These are phyloP conservation scores for Lodderomyces elongisporus DNA, from an alignment of 1,139 yeast species.

Conservation along the genomic window DNA sequence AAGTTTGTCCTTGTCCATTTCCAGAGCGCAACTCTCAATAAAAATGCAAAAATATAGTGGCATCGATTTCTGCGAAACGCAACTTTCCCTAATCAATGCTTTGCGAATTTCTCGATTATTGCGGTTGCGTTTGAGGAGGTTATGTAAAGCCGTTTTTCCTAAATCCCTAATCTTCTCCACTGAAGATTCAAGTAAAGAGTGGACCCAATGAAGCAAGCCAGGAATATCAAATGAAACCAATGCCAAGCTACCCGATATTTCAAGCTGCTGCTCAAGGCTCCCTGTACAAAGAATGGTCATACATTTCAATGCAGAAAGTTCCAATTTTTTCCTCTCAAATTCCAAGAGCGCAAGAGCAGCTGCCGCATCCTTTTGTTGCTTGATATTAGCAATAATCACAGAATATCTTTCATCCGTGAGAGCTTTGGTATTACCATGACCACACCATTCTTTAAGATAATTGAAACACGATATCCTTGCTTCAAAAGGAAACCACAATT, in stretches of 20 bases:
- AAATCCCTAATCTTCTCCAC: slow-evolving; percentile 56
- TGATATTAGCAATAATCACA: slow-evolving; percentile 49
- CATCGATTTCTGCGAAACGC: slow-evolving; percentile 52
- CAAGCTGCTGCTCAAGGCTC: slow-evolving; percentile 48
- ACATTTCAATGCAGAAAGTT: slow-evolving; percentile 68
- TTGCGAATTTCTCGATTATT: slow-evolving; percentile 52
- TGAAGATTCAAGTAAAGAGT: slow-evolving; percentile 56
- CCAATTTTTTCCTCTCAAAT: slow-evolving; percentile 69
- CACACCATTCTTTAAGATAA: slow-evolving; percentile 91
- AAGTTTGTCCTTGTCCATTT: slow-evolving; percentile 28
- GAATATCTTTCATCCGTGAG: slow-evolving; percentile 65
- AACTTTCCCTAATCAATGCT: slow-evolving; percentile 67
- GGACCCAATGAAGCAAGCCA: slow-evolving; percentile 73
- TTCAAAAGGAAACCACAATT: slow-evolving; percentile 72
- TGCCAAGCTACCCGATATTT: slow-evolving; percentile 38
- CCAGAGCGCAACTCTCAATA: slow-evolving; percentile 62
- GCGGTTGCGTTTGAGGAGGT: slow-evolving; percentile 58
- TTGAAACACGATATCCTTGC: slow-evolving; percentile 81
- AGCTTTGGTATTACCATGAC: slow-evolving; percentile 63
- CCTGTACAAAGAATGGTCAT: slow-evolving; percentile 81
- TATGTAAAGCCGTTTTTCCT: slow-evolving; percentile 70
- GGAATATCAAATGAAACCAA: slow-evolving; percentile 66
- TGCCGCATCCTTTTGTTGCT: slow-evolving; percentile 43
- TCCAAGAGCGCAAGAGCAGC: slow-evolving; percentile 74
- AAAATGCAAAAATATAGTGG: slow-evolving; percentile 69